Evolutionary conservation across 768 basidiomycete genomes (phyloP).

Genomic region (Naganishia antarctica): DNA sequence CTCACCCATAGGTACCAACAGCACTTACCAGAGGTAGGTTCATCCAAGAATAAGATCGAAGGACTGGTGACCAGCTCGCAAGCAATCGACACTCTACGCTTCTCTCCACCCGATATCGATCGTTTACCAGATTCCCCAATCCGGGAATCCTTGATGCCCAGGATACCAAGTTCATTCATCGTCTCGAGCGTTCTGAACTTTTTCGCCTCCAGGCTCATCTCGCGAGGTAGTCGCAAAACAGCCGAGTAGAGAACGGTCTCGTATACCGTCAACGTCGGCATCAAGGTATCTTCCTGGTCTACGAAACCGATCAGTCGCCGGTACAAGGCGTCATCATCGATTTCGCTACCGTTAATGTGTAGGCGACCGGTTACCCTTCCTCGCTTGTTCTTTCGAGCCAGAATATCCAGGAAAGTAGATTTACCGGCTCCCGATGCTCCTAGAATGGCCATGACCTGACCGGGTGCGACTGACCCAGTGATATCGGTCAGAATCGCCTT

Average conservation of each 20-base stretch:
- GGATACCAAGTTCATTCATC: conserved; percentile 88
- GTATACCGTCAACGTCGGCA: conserved; percentile 95
- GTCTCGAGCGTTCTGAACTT: conserved; percentile 90
- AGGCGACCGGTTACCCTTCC: conserved; percentile 69
- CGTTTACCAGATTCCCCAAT: conserved; percentile 83
- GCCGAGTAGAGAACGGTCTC: conserved; percentile 96
- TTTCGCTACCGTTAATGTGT: conserved; percentile 77
- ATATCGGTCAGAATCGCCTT: conserved; percentile 72
- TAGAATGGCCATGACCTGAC: conserved; percentile 92
- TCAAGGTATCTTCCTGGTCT: conserved; percentile 96
- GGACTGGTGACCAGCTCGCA: conserved; percentile 97
- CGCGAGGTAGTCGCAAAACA: conserved; percentile 77
- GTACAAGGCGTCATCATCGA: conserved; percentile 65
- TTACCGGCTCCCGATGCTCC: conserved; percentile 95
- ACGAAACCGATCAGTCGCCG: conserved; percentile 87
- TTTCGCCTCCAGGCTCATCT: conserved; percentile 95
- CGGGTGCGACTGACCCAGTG: conserved; percentile 76
- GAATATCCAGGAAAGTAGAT: conserved; percentile 91
- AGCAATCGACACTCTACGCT: conserved; percentile 91
- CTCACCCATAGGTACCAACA: conserved; percentile 7
- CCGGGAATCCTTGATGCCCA: conserved; percentile 79
- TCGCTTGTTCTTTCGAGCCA: conserved; percentile 82
- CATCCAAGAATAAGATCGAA: conserved; percentile 91
- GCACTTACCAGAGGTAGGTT: conserved; percentile 82
- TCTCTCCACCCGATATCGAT: conserved; percentile 95